Base-by-base conservation (phyloP, 2,329 filamentous ascomycete species). In the Monilinia aucupariae region DNA sequence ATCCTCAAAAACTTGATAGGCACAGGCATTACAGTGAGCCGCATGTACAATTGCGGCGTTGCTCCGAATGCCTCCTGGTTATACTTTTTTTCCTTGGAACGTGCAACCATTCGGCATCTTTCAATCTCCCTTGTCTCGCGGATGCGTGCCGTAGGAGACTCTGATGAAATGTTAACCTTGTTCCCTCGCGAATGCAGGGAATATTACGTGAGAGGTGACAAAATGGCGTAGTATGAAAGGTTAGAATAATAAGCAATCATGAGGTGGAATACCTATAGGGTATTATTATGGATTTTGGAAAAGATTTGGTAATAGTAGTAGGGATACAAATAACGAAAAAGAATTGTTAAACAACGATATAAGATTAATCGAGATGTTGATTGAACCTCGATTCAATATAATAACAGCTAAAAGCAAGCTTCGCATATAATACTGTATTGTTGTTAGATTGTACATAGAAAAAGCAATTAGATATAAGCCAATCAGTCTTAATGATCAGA, bases 41-140 rank as follows among this genome's bases (percentile, higher is more conserved):
- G 17, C 41, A 43, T 43, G 41, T 43, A 43, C 20, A 43, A 43
- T 43, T 43, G 39, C 39, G 39, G 39, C 39, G 39, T 15, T 43
- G 12, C 39, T 49, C 47, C n/a, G n/a, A n/a, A n/a, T n/a, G n/a
- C n/a, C n/a, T 48, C 54, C 30, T 47, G 7, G 39, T 13, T 22
- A 22, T 17, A 54, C 43, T 34, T 30, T 32, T 61, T 39, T 47
- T n/a, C n/a, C n/a, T n/a, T n/a, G 25, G 22, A 30, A 27, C 27
- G 41, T 25, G 3, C 15, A 27, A 61, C 39, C 39, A 61, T 61
- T 61, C 50, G 59, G 50, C 59, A 61, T 48, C 50, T 39, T 48
- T 61, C 59, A 55, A 55, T 55, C 59, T 61, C 50, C 59, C 59
- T 55, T 61, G 59, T 61, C 59, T 61, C 59, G 43, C 59, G 49